These are phyloP conservation scores for Fonsecaea monophora DNA, from an alignment of 2,329 filamentous ascomycete genomes.

Conservation along the genomic window DNA sequence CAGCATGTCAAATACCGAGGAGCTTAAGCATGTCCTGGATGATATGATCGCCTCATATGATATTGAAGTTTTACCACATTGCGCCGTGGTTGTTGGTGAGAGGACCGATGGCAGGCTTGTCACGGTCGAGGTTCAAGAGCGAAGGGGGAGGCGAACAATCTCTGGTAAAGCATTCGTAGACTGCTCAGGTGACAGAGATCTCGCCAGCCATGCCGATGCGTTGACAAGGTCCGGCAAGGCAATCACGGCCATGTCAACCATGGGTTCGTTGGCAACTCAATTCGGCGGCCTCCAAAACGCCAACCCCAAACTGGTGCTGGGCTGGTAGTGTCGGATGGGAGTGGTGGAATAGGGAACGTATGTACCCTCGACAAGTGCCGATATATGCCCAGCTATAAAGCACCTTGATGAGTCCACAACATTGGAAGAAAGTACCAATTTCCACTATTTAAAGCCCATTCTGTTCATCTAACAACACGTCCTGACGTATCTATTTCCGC, in stretches of 20 bases:
- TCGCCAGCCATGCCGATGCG: conserved; percentile 19
- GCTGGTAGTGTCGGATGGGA: too few relatives aligned
- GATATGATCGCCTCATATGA: conserved; percentile 18
- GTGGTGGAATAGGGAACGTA: too few relatives aligned
- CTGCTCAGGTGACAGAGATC: conserved; percentile 27
- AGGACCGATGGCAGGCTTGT: conserved; percentile 6
- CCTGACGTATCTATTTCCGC: too few relatives aligned
- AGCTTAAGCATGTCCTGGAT: conserved; percentile 23
- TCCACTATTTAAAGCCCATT: too few relatives aligned
- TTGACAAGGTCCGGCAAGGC: conserved; percentile 21
- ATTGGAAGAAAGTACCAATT: too few relatives aligned
- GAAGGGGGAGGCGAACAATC: conserved; percentile 22
- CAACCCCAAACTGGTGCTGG: conserved; percentile 5
- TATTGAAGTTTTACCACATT: conserved; percentile 26
- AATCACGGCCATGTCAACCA: conserved; percentile 29
- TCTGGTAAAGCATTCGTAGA: conserved; percentile 23
- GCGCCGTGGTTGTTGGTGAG: conserved; percentile 20
- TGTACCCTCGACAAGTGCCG: too few relatives aligned
- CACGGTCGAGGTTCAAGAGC: conserved; percentile 23
- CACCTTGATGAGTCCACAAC: too few relatives aligned
- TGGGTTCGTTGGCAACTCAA: conserved; percentile 25
- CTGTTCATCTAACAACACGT: too few relatives aligned
- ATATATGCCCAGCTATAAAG: too few relatives aligned
- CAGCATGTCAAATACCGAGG: conserved; percentile 23
- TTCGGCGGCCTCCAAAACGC: conserved; percentile 22